Evolutionary conservation across 176 grass and related monocot genomes (phyloP).

Genomic region (Triticum monococcum): DNA sequence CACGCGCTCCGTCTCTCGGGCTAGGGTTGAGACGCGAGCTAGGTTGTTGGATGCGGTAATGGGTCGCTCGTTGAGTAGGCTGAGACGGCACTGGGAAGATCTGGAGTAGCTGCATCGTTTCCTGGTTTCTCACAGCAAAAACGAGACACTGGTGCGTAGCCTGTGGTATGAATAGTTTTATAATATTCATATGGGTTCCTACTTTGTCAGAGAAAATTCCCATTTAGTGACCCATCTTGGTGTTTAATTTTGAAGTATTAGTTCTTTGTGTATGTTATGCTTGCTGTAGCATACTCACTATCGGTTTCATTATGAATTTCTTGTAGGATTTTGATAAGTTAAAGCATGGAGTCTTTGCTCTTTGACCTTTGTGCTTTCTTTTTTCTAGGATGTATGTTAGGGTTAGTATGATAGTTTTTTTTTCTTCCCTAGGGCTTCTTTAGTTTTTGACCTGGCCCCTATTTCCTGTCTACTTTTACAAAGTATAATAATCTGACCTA

Average conservation of each 20-base stretch:
- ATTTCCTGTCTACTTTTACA: not conserved
- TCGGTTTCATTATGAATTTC: not conserved
- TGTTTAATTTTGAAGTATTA: not conserved
- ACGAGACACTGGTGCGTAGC: not conserved
- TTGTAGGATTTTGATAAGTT: not conserved
- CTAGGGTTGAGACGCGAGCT: not conserved
- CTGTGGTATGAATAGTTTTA: not conserved
- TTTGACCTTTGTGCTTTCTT: not conserved
- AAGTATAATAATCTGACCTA: not conserved
- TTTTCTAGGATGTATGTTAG: not conserved
- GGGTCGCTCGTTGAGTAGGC: not conserved
- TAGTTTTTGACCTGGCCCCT: not conserved
- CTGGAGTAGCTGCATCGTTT: not conserved
- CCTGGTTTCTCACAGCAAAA: not conserved
- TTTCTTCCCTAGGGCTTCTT: not conserved
- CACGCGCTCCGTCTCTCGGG: not conserved
- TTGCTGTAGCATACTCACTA: not conserved
- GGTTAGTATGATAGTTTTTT: not conserved
- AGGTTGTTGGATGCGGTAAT: not conserved
- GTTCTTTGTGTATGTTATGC: not conserved
- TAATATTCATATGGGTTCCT: not conserved
- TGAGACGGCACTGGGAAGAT: not conserved
- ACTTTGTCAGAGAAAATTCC: not conserved
- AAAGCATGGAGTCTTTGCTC: not conserved
- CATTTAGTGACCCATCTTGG: not conserved